phyloP scores from a whole-genome alignment of 2,329 filamentous ascomycete species.

The Blumeria hordei region DNA sequence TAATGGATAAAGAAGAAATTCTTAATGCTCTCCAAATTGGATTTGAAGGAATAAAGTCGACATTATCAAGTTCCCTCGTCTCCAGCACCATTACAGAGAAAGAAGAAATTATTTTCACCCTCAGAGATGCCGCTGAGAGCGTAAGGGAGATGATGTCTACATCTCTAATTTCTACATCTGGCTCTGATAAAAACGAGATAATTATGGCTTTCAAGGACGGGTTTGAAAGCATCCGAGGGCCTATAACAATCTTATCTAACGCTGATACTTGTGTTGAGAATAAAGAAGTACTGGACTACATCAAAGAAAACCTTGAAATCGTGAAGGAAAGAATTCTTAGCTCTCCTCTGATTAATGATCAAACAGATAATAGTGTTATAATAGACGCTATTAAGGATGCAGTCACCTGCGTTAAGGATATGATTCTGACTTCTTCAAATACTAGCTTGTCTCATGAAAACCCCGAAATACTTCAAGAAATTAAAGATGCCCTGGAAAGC shows the following conservation, averaged over 20 bases:
- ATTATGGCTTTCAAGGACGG: slow-evolving; percentile 39
- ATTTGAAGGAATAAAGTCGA: slow-evolving; percentile 34
- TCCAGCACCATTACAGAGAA: slow-evolving; percentile 41
- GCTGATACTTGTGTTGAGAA: slow-evolving; percentile 26
- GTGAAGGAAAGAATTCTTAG: no score
- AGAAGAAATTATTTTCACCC: slow-evolving; percentile 25
- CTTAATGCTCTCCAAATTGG: slow-evolving; percentile 31
- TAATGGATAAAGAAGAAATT: slow-evolving; percentile 13
- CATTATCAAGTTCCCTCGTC: slow-evolving; percentile 24
- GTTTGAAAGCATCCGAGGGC: slow-evolving; percentile 35
- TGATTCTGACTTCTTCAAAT: slow-evolving; percentile 23
- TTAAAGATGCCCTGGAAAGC: slow-evolving; percentile 31
- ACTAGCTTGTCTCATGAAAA: no score
- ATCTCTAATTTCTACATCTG: slow-evolving; percentile 16
- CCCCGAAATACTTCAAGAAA: slow-evolving; percentile 34
- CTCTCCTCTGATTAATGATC: no score
- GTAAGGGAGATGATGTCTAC: slow-evolving; percentile 31
- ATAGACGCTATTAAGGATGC: no score
- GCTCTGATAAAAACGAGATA: slow-evolving; percentile 34
- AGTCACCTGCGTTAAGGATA: slow-evolving; percentile 10
- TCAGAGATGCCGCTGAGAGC: slow-evolving; percentile 31
- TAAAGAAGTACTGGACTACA: slow-evolving; percentile 52
- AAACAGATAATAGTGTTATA: no score
- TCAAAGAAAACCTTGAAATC: slow-evolving; percentile 14
- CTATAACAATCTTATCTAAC: not conserved